Conservation (phyloP, 352 stramenopile species). For the Globisporangium viniferum region DNA sequence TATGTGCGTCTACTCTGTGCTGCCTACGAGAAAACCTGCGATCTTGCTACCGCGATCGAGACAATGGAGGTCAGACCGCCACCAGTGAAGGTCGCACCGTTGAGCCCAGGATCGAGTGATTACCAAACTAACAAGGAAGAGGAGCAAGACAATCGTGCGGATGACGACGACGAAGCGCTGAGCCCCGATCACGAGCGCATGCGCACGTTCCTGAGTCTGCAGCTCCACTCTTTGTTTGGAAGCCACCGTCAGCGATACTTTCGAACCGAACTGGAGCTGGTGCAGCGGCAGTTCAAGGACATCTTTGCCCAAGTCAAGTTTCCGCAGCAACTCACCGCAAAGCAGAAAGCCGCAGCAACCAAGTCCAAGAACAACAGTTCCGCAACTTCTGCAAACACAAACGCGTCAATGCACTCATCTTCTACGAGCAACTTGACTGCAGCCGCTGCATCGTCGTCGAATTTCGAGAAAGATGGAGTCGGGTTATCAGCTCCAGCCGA, state of each 20-base stretch:
- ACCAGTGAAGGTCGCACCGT: background rate
- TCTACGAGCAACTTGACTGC: slow-evolving; percentile 16
- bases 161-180: background rate
- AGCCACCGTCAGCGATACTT: slow-evolving; percentile 70
- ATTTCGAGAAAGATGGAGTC: slow-evolving; percentile 39
- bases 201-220: slow-evolving; percentile 61
- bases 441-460: slow-evolving; percentile 33
- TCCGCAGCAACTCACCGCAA: slow-evolving; percentile 36
- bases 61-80: slow-evolving; percentile 20
- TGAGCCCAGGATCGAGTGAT: background rate
- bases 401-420: slow-evolving; percentile 8
- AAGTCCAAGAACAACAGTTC: slow-evolving; percentile 30
- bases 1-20: slow-evolving; percentile 63
- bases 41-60: slow-evolving; percentile 48
- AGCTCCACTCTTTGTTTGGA: slow-evolving; percentile 79
- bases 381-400: slow-evolving; percentile 9
- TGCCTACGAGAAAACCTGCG: slow-evolving; percentile 64
- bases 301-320: slow-evolving; percentile 47
- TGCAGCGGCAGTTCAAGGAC: slow-evolving; percentile 44
- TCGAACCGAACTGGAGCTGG: slow-evolving; percentile 58
- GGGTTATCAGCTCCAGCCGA: slow-evolving; percentile 22
- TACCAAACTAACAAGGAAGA: background rate
- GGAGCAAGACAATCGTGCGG: background rate
- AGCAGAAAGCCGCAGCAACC: slow-evolving; percentile 32
- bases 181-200: slow-evolving; percentile 39